Evolutionary conservation across 2,329 filamentous ascomycete species (phyloP), one percentile per base, ranked within the genome.

Genomic region (Fusarium sp.): DNA sequence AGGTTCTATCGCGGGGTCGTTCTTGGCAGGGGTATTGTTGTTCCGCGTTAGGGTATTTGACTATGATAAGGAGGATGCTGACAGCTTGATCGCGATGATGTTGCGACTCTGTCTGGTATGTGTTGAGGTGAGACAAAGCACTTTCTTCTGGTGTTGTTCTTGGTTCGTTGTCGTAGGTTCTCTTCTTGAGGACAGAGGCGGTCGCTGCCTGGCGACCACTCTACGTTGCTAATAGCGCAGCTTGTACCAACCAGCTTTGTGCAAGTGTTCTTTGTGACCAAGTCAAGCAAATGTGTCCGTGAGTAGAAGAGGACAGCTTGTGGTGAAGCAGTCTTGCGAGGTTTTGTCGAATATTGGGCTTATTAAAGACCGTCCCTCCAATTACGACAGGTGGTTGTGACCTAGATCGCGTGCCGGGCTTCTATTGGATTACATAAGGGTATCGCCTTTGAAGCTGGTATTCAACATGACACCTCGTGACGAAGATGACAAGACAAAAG

Each of bases 121-220:
- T 43, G 23, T 23, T 10, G 29, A 55, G 18, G 48, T 44, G 16
- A 31, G 43, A 43, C 28, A 37, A 35, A 16, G 20, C 21, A n/a
- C 28, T 44, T 61, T 64, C 31, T 56, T 55, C 8, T 57, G 33
- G 41, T 57, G 23, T 58, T 33, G 29, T 35, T 35, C 28, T 43
- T 47, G 24, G 48, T 53, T 64, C 35, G 52, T 58, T 54, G 66
- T 69, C 29, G 55, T 61, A 46, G 21, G 41, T 61, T 55, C 58
- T 55, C 44, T 53, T 64, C 50, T 63, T 57, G 50, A 47, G 35
- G 53, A 42, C 47, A 55, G 63, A 70, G 55, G 63, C 63, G 56
- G 61, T 71, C 68, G 68, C 68, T 71, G 68, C 68, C 68, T 71
- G 68, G 68, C 68, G 68, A 71, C 68, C 63, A 70, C 67, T 70